Conservation (phyloP, 169 alveolate genomes). For the Plasmodium cynomolgi region DNA sequence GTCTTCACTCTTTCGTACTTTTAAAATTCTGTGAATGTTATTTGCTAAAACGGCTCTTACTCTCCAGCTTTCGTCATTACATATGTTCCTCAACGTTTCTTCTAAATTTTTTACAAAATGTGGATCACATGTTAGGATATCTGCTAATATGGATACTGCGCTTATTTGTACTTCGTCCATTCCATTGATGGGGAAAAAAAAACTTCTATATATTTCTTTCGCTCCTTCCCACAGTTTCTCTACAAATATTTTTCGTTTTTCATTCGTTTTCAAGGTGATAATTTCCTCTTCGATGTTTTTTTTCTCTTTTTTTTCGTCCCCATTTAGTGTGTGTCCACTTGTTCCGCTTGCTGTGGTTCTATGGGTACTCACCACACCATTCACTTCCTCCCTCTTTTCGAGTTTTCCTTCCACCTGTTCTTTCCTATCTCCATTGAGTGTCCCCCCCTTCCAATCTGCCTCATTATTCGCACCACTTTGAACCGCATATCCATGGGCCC, state of each 20-base stretch:
- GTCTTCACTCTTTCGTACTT: slow-evolving; percentile 14
- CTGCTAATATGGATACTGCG: slow-evolving; percentile 60
- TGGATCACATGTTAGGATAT: slow-evolving; percentile 28
- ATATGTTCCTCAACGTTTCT: slow-evolving; percentile 39
- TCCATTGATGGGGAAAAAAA: slow-evolving; percentile 63
- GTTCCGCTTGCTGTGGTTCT: background rate
- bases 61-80: slow-evolving; percentile 76
- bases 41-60: slow-evolving; percentile 71
- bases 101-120: slow-evolving; percentile 40
- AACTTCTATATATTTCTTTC: slow-evolving; percentile 47
- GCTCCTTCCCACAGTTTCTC: slow-evolving; percentile 50
- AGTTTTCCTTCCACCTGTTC: background rate
- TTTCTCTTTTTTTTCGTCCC: background rate
- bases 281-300: background rate
- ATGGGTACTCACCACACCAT: background rate
- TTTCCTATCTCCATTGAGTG: background rate
- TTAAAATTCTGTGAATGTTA: slow-evolving; percentile 47
- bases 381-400: background rate
- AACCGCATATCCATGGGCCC: background rate
- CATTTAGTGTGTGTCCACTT: background rate
- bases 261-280: background rate
- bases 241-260: slow-evolving; percentile 15
- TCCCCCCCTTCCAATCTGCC: background rate
- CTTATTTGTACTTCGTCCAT: slow-evolving; percentile 76
- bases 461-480: background rate